Evolutionary conservation across 1,284 basidiomycete genomes (phyloP).

Genomic region (Ganoderma multipileum): DNA sequence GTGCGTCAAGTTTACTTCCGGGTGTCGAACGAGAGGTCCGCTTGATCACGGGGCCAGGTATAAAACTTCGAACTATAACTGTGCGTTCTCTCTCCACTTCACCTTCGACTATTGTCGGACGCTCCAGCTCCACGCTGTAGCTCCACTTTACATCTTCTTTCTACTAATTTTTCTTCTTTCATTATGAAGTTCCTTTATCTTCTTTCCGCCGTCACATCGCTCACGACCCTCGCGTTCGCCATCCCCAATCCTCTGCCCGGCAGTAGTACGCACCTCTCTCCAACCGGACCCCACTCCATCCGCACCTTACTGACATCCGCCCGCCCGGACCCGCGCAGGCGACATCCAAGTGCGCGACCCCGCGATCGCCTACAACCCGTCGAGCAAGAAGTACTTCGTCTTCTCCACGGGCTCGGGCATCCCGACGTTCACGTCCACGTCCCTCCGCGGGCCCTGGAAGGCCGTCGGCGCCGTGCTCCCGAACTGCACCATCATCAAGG

Average conservation of each 20-base stretch:
- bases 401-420: constrained; percentile 15
- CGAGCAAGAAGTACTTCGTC: constrained; percentile 17
- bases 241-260: constrained; percentile 16
- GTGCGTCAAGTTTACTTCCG: not conserved
- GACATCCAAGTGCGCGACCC: constrained; percentile 15
- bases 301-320: not conserved
- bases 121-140: not conserved
- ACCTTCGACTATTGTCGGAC: not conserved
- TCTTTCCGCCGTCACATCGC: constrained; percentile 2
- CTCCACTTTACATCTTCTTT: not conserved
- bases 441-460: constrained; percentile 23
- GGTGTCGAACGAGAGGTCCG: not conserved
- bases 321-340: not conserved
- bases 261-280: constrained; percentile 6
- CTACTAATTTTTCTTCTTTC: not conserved
- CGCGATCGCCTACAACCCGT: constrained; percentile 16
- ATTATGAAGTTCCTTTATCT: constrained; percentile 8
- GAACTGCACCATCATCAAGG: constrained; percentile 18
- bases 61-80: not conserved
- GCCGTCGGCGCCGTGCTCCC: constrained; percentile 24
- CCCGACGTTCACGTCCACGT: constrained; percentile 12
- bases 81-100: not conserved
- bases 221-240: constrained; percentile 12
- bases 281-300: not conserved
- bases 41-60: not conserved